Conservation (phyloP, 805 yeast species). For the Candida parachauliodes region DNA sequence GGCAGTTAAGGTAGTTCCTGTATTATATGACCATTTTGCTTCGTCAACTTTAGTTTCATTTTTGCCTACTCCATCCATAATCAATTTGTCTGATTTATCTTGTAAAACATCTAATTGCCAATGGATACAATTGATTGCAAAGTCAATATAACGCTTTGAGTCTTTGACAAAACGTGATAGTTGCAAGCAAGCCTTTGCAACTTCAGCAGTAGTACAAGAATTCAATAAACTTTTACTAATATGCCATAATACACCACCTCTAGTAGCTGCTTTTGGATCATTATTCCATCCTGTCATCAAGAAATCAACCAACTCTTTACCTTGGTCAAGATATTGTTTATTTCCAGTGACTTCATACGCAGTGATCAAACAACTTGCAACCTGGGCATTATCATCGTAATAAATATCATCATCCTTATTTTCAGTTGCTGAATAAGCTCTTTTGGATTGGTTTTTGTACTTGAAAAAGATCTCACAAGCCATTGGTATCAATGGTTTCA, state of each 20-base stretch:
- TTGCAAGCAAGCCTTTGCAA: constrained; percentile 59
- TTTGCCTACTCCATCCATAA: constrained; percentile 58
- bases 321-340: constrained; percentile 48
- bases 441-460: constrained; percentile 47
- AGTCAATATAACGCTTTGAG: constrained; percentile 44
- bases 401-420: constrained; percentile 61
- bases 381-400: constrained; percentile 75
- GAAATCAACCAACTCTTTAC: constrained; percentile 55
- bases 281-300: constrained; percentile 63
- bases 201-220: constrained; percentile 66
- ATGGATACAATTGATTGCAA: constrained; percentile 57
- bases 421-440: constrained; percentile 66
- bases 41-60: constrained; percentile 41
- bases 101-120: constrained; percentile 53
- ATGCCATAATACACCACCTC: constrained; percentile 72
- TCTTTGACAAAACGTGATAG: constrained; percentile 51
- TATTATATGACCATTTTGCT: constrained; percentile 64
- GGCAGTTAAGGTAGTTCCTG: constrained; percentile 62
- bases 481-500: constrained; percentile 51
- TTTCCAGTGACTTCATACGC: constrained; percentile 68
- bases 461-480: constrained; percentile 47
- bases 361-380: constrained; percentile 58
- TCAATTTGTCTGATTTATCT: constrained; percentile 52
- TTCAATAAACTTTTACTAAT: constrained; percentile 54
- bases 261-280: constrained; percentile 35